These are phyloP conservation scores for Xylaria arbuscula DNA, from an alignment of 2,329 filamentous ascomycete species.

Conservation along the genomic window DNA sequence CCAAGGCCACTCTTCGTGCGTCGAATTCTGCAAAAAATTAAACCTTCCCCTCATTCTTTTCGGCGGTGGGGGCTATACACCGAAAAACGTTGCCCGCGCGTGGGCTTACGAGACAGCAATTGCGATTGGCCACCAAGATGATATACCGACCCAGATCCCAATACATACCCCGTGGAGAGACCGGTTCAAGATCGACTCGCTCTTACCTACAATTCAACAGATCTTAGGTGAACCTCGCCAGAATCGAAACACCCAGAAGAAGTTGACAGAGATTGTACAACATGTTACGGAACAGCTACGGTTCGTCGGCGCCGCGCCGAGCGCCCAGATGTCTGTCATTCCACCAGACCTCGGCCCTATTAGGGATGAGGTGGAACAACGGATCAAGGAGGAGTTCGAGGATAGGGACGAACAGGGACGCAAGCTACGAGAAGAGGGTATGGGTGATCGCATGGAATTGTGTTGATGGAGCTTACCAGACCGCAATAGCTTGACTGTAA, in stretches of 20 bases:
- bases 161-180: conserved; percentile 84
- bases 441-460: conserved; percentile 67
- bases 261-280: conserved; percentile 78
- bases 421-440: conserved; percentile 65
- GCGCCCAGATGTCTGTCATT: conserved; percentile 84
- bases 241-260: conserved; percentile 83
- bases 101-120: conserved; percentile 98
- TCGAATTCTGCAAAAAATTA: conserved; percentile 86
- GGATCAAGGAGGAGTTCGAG: conserved; percentile 72
- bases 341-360: conserved; percentile 79
- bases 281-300: conserved; percentile 86
- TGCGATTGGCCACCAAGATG: conserved; percentile 78
- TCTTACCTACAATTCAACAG: conserved; percentile 87
- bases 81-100: conserved; percentile 92
- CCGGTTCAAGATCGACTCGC: conserved; percentile 86
- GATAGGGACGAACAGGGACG: conserved; percentile 67
- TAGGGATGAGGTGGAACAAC: conserved; percentile 75
- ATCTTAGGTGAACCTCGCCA: conserved; percentile 73
- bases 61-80: conserved; percentile 95
- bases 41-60: conserved; percentile 87
- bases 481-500: neutral
- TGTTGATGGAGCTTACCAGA: conserved; percentile 8
- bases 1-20: conserved; percentile 90
- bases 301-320: conserved; percentile 86
- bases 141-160: conserved; percentile 79